Conservation (phyloP, 352 stramenopile species). For the Globisporangium splendens region DNA sequence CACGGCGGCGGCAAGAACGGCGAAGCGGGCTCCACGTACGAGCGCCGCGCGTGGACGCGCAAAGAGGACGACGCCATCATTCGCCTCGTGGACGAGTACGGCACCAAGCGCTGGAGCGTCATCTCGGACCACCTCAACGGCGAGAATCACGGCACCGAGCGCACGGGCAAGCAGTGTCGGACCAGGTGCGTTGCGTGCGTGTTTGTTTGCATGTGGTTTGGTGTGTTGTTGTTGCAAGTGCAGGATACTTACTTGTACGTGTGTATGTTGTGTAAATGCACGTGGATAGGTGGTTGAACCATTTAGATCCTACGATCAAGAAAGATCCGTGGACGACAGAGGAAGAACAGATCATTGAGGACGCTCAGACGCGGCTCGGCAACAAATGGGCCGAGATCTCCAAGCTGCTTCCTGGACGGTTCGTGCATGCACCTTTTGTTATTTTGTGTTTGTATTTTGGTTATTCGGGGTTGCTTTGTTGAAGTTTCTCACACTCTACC, state of each 20-base stretch:
- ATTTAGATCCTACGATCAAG: conserved; percentile 84
- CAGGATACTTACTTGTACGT: not conserved
- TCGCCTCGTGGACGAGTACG: conserved; percentile 81
- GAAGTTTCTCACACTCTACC: not conserved
- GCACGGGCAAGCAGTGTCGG: conserved; percentile 82
- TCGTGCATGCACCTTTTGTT: conserved; percentile 5
- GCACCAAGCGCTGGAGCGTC: conserved; percentile 84
- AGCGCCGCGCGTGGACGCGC: conserved; percentile 79
- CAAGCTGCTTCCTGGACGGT: conserved; percentile 92
- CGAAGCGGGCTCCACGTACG: conserved; percentile 62
- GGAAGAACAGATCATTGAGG: conserved; percentile 90
- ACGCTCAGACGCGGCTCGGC: conserved; percentile 87
- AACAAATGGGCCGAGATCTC: conserved; percentile 99
- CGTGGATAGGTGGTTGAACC: conserved; percentile 69
- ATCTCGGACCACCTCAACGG: conserved; percentile 86
- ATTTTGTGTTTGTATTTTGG: not conserved
- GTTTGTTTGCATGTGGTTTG: not conserved
- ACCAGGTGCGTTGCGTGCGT: conserved; percentile 33
- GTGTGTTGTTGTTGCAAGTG: not conserved
- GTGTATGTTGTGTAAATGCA: conserved; percentile 4
- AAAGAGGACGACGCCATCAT: conserved; percentile 87
- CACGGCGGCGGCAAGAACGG: conserved; percentile 32
- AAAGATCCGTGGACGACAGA: conserved; percentile 86
- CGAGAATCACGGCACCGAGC: conserved; percentile 80
- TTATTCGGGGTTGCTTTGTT: not conserved